These are phyloP conservation scores for Aquilaria sinensis DNA, from an alignment of 345 rosid species.

Conservation along the genomic window DNA sequence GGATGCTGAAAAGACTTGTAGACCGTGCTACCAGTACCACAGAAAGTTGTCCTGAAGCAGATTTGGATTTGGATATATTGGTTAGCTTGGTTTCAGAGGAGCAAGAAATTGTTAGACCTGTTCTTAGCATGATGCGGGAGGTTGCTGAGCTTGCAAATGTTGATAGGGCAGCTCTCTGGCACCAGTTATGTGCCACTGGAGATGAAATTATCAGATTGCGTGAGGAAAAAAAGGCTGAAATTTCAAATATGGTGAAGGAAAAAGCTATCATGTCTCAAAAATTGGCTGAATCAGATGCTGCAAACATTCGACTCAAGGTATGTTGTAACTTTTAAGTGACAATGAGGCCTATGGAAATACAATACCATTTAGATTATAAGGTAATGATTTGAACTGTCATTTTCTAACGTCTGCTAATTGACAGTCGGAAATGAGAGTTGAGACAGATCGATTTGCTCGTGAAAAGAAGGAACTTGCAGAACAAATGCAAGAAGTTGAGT, in stretches of 20 bases:
- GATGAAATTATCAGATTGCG: conserved; percentile 66
- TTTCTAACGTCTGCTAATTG: conserved; percentile 18
- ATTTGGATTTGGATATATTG: conserved; percentile 78
- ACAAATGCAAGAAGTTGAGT: conserved; percentile 79
- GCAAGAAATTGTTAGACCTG: conserved; percentile 65
- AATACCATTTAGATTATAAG: conserved; percentile 4
- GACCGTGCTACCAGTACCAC: conserved; percentile 71
- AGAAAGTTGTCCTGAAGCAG: conserved; percentile 53
- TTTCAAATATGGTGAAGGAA: conserved; percentile 57
- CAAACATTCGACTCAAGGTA: conserved; percentile 78
- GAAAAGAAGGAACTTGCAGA: conserved; percentile 86
- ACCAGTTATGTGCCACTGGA: conserved; percentile 71
- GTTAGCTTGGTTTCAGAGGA: conserved; percentile 76
- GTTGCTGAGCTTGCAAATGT: conserved; percentile 89
- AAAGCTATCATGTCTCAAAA: conserved; percentile 59
- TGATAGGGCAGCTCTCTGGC: conserved; percentile 93
- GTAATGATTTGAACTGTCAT: conserved; percentile 9
- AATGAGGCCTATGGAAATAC: conserved; percentile 11
- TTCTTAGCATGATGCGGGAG: conserved; percentile 80
- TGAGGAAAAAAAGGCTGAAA: conserved; percentile 68
- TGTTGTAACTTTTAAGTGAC: conserved; percentile 18
- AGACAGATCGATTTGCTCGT: conserved; percentile 70
- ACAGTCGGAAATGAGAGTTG: conserved; percentile 92
- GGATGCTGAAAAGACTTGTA: conserved; percentile 85
- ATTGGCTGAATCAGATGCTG: conserved; percentile 72